phyloP scores from a whole-genome alignment of 2,329 filamentous ascomycete genomes.

The Hirsutella minnesotensis region DNA sequence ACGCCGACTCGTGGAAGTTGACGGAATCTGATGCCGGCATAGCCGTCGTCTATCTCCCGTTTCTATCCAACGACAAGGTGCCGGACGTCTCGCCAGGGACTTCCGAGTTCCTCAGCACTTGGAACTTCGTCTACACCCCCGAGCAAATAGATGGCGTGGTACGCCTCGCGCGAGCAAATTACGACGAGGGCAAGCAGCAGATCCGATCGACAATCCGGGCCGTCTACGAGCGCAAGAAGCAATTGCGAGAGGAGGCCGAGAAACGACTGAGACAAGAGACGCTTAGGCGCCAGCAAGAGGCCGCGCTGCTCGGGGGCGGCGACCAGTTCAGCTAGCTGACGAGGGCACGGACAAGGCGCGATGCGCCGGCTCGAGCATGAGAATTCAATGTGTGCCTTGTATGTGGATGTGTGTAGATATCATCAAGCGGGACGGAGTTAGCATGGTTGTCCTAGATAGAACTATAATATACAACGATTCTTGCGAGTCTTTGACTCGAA shows the following conservation, averaged over 20 bases:
- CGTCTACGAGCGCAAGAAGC: constrained; percentile 87
- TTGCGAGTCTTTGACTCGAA: neutral
- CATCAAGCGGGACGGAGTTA: neutral
- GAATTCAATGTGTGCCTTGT: too few relatives aligned
- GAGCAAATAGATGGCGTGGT: constrained; percentile 83
- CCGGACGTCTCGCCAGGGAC: constrained; percentile 71
- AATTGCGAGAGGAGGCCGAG: constrained; percentile 44
- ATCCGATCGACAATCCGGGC: constrained; percentile 70
- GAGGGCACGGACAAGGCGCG: too few relatives aligned
- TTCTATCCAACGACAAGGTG: constrained; percentile 71
- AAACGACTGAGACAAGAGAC: constrained; percentile 23
- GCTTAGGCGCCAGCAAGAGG: constrained; percentile 35
- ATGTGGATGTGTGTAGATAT: neutral
- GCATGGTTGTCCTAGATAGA: constrained; percentile 23
- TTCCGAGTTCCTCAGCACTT: constrained; percentile 83
- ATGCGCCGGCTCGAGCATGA: too few relatives aligned
- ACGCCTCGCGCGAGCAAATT: constrained; percentile 74
- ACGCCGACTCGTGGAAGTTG: constrained; percentile 52
- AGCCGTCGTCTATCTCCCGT: constrained; percentile 80
- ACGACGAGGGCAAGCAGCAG: constrained; percentile 66
- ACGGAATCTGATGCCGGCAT: constrained; percentile 73
- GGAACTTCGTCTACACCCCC: constrained; percentile 95
- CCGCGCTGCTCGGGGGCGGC: constrained; percentile 46
- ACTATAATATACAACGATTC: constrained; percentile 23
- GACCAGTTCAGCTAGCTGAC: constrained; percentile 48